Conservation (phyloP, 1,284 basidiomycete species). For the Laetiporus sulphureus region DNA sequence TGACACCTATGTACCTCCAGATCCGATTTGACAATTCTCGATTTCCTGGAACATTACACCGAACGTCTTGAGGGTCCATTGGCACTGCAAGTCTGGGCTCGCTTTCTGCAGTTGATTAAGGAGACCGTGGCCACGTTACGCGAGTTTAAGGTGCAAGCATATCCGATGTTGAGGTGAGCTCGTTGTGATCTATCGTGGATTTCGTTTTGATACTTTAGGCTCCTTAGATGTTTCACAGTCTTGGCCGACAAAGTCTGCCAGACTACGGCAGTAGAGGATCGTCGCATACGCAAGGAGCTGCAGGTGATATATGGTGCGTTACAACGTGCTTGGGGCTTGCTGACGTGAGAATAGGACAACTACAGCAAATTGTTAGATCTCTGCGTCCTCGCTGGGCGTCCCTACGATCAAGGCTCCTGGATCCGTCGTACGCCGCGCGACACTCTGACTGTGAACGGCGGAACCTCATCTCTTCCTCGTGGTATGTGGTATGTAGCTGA, state of each 20-base stretch:
- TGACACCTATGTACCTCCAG: slow-evolving; percentile 29
- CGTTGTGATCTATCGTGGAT: background rate
- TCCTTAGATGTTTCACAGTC: slow-evolving; percentile 71
- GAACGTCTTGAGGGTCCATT: slow-evolving; percentile 80
- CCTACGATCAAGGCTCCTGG: slow-evolving; percentile 77
- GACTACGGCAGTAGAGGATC: slow-evolving; percentile 87
- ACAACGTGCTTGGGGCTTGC: background rate
- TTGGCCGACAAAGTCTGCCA: slow-evolving; percentile 83
- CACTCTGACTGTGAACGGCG: slow-evolving; percentile 47
- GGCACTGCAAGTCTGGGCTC: slow-evolving; percentile 87
- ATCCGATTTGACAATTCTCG: slow-evolving; percentile 64
- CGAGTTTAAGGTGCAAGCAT: slow-evolving; percentile 66
- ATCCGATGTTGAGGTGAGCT: slow-evolving; percentile 64
- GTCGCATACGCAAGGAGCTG: slow-evolving; percentile 82
- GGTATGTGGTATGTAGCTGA: slow-evolving; percentile 22
- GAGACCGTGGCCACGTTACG: slow-evolving; percentile 63
- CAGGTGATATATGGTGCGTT: slow-evolving; percentile 42
- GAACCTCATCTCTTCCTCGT: slow-evolving; percentile 58
- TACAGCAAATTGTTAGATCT: slow-evolving; percentile 84
- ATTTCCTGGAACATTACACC: slow-evolving; percentile 89
- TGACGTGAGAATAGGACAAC: slow-evolving; percentile 50
- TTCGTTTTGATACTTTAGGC: too few relatives aligned
- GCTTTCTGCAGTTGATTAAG: slow-evolving; percentile 74
- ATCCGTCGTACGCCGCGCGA: slow-evolving; percentile 65
- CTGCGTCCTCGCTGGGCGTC: slow-evolving; percentile 70